Base-by-base conservation (phyloP, 345 rosid genomes). In the Eucalyptus polyanthemos region DNA sequence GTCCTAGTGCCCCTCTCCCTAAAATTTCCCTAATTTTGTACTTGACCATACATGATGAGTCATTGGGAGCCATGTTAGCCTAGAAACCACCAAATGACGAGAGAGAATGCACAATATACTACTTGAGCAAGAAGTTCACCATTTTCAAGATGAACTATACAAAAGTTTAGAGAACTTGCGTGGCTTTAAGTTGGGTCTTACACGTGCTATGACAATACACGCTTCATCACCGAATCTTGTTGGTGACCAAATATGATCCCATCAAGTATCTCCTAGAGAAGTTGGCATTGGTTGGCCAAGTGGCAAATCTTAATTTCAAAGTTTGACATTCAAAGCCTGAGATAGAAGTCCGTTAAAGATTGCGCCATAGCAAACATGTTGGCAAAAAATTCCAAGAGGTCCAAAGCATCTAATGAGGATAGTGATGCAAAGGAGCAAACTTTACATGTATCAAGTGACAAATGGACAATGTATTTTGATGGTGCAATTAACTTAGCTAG, bases 391-490 rank as follows among this genome's bases (percentile, higher is more conserved):
- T 50, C 21, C 1, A 0, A 16, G 54, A 16, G 21, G 0, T 16
- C 3, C 1, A 50, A 0, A 50, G 54, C 21, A 50, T 50, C 0
- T 50, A 3, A 50, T 1, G 54, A 50, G 8, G 8, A 50, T 50
- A 16, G 8, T 50, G 8, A 50, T 50, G 4, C 0, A 50, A 0
- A 50, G 0, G 54, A 50, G 8, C 4, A 0, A 50, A 50, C 2
- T 6, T 50, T 16, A 50, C 8, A 0, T 50, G 8, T 50, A 1
- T 50, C 53, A 50, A 50, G 53, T 0, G 1, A 50, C 8, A 50
- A 50, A 15, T 50, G 8, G 0, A 15, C 8, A 0, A 50, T 50
- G 7, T 50, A 50, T 0, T 50, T 50, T 0, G 53, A 50, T 50
- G 53, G 53, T 50, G 1, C 2, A 50, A 0, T 50, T 50, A 50